These are phyloP conservation scores for Xylariomycetidae sp. DNA, from an alignment of 2,329 filamentous ascomycete species.

Conservation along the genomic window DNA sequence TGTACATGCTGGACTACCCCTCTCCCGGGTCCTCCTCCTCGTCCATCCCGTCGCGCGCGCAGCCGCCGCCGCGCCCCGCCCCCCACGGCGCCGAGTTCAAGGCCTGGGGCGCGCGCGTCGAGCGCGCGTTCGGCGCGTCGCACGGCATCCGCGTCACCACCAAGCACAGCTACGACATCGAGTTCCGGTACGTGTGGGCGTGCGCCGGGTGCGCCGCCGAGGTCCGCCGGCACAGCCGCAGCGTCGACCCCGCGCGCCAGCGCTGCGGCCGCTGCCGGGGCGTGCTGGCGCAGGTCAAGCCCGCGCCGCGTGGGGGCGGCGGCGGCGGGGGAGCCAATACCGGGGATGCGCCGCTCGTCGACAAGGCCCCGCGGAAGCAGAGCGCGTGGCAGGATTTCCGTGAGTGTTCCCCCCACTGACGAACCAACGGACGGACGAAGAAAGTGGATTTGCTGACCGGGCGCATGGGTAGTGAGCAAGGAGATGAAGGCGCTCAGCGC, in stretches of 20 bases:
- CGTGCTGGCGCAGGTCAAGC: conserved; percentile 69
- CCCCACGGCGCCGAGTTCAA: conserved; percentile 52
- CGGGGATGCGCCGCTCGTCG: too few relatives aligned
- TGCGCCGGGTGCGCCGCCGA: conserved; percentile 64
- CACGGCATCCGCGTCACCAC: conserved; percentile 72
- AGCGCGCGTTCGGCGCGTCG: conserved; percentile 42
- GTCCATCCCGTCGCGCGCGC: conserved; percentile 71
- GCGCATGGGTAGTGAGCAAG: too few relatives aligned
- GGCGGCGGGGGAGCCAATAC: conserved; percentile 5
- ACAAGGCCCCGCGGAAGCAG: conserved; percentile 26
- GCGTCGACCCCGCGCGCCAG: conserved; percentile 66
- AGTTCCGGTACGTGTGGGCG: conserved; percentile 86
- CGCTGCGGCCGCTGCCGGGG: conserved; percentile 73
- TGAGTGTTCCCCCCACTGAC: too few relatives aligned
- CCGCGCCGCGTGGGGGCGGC: conserved; percentile 52
- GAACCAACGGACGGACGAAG: conserved; percentile 23
- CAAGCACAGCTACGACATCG: conserved; percentile 83
- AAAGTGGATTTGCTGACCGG: conserved; percentile 31
- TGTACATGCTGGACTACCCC: conserved; percentile 78
- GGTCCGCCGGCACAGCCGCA: conserved; percentile 81
- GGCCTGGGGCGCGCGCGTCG: conserved; percentile 57
- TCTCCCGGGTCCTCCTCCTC: too few relatives aligned
- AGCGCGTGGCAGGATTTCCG: conserved; percentile 29
- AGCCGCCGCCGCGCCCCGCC: conserved; percentile 55
- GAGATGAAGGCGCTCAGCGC: conserved; percentile 23